Evolutionary conservation across 2,329 filamentous ascomycete genomes (phyloP), one percentile per base, ranked within the genome.

Genomic region (Ophiostoma himal-ulmi): DNA sequence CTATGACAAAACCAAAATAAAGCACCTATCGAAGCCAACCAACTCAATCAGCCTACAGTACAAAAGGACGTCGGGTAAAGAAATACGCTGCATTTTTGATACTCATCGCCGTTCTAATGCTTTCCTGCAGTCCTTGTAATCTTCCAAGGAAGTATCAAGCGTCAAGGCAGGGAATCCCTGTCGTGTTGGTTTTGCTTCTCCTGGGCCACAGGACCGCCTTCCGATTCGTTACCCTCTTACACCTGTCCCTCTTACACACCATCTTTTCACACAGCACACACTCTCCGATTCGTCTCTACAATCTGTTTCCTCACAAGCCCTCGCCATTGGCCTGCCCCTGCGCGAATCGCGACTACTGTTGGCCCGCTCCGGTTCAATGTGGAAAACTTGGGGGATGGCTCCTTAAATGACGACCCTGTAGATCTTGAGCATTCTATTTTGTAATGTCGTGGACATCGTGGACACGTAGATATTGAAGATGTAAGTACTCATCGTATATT

Each of bases 211-310:
- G 52, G 52, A 26, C 52, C n/a, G n/a, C 5, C 52, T 57, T 57
- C 52, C 52, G 52, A 57, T 57, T 57, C 52, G 52, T 26, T 26
- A 57, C n/a, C n/a, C 52, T 48, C 44, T 48, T 48, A 48, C 44
- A 48, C 1, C 44, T 48, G 14, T 39, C 11, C 37, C 37, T 39
- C 37, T 39, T 10, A 17, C 44, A 48, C 44, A 48, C 44, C 44
- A 10, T 57, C 52, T 26, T 26, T 57, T 22, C 48, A 3, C 52
- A 22, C 52, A 57, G 44, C 17, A 20, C 44, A 48, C 44, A 48
- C 8, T 39, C 5, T 13, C 11, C 41, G 17, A 44, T 44, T 17
- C 41, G 17, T 44, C 41, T 44, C 17, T 13, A 44, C 41, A 44
- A 44, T 17, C 14, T 44, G 5, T 20, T 10, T 48, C 44, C 17